A percentile compares a stretch with the other conserved stretches of the same genome.
Evolutionary conservation across 257 asterid genomes (phyloP).

Genomic region (Solanum arcanum): DNA sequence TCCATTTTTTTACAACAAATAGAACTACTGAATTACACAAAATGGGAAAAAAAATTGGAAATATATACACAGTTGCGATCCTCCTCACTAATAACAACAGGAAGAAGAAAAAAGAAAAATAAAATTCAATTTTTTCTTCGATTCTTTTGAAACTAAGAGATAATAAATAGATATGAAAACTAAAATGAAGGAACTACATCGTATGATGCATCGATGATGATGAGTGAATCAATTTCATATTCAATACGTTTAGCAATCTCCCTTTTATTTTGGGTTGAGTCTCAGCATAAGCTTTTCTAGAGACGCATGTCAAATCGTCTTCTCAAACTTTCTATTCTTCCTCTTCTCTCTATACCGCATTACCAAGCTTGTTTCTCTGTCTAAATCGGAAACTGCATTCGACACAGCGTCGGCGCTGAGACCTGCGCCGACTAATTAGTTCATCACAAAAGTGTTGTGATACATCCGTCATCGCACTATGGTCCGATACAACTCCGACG

Average conservation of each 20-base stretch:
- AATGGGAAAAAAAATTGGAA: not conserved
- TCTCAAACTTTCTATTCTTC: conserved; percentile 21
- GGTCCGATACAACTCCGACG: conserved; percentile 10
- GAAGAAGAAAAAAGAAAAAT: not conserved
- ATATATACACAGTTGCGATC: not conserved
- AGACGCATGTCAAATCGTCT: conserved; percentile 61
- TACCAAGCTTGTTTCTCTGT: conserved; percentile 10
- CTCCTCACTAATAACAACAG: not conserved
- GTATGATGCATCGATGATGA: conserved; percentile 24
- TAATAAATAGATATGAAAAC: not conserved
- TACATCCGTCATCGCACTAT: not conserved
- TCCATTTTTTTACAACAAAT: not conserved
- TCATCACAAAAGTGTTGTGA: not conserved
- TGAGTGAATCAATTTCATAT: conserved; percentile 33
- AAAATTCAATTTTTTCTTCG: not conserved
- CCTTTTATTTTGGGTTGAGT: conserved; percentile 45
- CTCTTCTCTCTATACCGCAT: conserved; percentile 65
- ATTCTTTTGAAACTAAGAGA: not conserved
- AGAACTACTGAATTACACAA: not conserved
- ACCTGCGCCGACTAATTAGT: not conserved
- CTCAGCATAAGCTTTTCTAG: conserved; percentile 75
- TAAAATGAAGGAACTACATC: conserved; percentile 48
- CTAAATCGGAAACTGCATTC: not conserved
- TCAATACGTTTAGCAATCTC: conserved; percentile 23
- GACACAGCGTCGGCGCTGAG: conserved; percentile 13